Conservation (phyloP, 2,329 filamentous ascomycete genomes). For the Rosellinia necatrix region DNA sequence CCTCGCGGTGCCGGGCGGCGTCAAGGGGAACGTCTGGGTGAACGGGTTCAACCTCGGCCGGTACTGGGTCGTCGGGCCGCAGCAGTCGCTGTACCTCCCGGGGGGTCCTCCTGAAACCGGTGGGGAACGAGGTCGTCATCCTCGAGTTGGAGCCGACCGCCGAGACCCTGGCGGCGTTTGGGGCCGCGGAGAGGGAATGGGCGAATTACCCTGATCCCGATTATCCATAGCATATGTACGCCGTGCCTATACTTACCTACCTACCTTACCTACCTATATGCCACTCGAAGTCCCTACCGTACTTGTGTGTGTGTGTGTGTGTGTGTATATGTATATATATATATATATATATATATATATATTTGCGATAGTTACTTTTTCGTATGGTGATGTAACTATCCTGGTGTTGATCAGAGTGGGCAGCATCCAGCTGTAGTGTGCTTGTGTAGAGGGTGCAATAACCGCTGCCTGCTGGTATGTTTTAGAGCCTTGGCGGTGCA, state of each 20-base stretch:
- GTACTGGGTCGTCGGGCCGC: constrained; percentile 53
- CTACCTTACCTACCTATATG: no score
- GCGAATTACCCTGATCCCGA: constrained; percentile 40
- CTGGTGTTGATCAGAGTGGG: no score
- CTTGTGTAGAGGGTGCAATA: no score
- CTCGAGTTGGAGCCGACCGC: constrained; percentile 49
- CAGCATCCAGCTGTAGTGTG: no score
- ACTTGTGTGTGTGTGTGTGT: no score
- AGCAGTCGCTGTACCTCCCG: constrained; percentile 53
- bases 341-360: background rate
- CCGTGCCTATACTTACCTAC: no score
- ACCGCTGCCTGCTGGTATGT: no score
- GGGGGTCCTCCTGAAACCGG: constrained; percentile 44
- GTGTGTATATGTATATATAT: background rate
- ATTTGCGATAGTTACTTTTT: no score
- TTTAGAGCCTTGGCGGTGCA: constrained; percentile 1
- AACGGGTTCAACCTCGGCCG: constrained; percentile 52
- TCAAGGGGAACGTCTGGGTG: constrained; percentile 53
- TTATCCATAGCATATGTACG: constrained; percentile 29
- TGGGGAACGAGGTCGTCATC: constrained; percentile 47
- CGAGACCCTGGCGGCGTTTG: constrained; percentile 31
- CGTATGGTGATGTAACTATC: no score
- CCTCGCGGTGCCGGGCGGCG: constrained; percentile 45
- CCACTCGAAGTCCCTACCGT: no score
- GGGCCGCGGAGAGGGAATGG: constrained; percentile 35